Base-by-base conservation (phyloP, 768 basidiomycete genomes). In the Boletus sp. region DNA sequence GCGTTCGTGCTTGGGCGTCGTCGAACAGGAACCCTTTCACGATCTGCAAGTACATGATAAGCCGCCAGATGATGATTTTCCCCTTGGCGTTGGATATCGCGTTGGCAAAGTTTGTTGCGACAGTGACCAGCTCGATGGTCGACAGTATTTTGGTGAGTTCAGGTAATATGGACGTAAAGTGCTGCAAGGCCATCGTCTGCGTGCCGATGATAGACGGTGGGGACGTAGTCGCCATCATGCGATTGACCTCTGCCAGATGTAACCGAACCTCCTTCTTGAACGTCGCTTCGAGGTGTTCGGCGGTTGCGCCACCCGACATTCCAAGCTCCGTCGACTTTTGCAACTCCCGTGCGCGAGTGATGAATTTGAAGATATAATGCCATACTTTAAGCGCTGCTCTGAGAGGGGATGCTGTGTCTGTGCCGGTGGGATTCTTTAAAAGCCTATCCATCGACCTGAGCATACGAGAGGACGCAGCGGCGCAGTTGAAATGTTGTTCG, bases 321-420 rank as follows among this genome's bases (percentile, higher is more conserved):
- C 87, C 87, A 24, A 87, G 69, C 57, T 94, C 92, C 66, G 87
- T 88, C 7, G 79, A 77, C 71, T 92, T 92, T 71, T 96, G 94
- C 45, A 96, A 71, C 65, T 94, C 92, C 36, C 94, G 79, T 3
- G 94, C 88, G n/a, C 91, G 83, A 15, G 90, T 85, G 66, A 97
- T 90, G 73, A 98, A 92, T 69, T 91, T 92, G 83, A 98, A 92
- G 64, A 98, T 86, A 67, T 95, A 93, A 67, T 94, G 90, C 94
- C 94, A 96, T 32, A 98, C 96, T 71, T 98, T 98, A 58, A 98
- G 78, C 15, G 94, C 90, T 11, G 92, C 86, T 35, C 95, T 86
- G 54, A 98, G 80, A 6, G 84, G 82, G 17, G 89, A 86, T 0
- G 90, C 93, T 4, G 82, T 84, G 24, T 92, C 90, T 9, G 78